Evolutionary conservation across 169 alveolate species (phyloP).

Genomic region (Plasmodium billcollinsi): DNA sequence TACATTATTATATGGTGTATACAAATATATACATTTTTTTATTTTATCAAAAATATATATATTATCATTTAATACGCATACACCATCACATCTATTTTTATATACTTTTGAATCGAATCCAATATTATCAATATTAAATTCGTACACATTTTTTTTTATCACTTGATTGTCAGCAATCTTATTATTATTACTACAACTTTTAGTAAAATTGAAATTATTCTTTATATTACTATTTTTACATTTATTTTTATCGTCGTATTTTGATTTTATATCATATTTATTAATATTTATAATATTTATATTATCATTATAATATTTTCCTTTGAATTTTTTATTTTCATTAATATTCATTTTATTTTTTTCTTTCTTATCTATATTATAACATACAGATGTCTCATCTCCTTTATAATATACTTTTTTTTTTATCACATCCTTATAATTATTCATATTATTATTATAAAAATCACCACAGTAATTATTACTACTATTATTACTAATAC

Average conservation of each 20-base stretch:
- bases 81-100: constrained; percentile 74
- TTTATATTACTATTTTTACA: not conserved
- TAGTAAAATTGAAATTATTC: not conserved
- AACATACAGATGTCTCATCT: not conserved
- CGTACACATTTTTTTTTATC: constrained; percentile 12
- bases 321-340: not conserved
- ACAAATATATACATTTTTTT: constrained; percentile 70
- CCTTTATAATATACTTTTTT: not conserved
- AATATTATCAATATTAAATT: constrained; percentile 58
- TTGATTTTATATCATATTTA: not conserved
- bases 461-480: not conserved
- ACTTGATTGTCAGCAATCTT: not conserved
- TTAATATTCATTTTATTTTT: not conserved
- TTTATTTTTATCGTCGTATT: not conserved
- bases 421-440: not conserved
- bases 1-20: constrained; percentile 75
- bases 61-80: constrained; percentile 66
- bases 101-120: constrained; percentile 62
- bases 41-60: constrained; percentile 74
- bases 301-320: not conserved
- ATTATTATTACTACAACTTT: not conserved
- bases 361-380: not conserved
- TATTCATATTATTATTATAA: not conserved
- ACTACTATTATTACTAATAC: not conserved
- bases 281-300: not conserved